Evolutionary conservation across 2,329 filamentous ascomycete genomes (phyloP).

Genomic region (Calonectria fujianensis): DNA sequence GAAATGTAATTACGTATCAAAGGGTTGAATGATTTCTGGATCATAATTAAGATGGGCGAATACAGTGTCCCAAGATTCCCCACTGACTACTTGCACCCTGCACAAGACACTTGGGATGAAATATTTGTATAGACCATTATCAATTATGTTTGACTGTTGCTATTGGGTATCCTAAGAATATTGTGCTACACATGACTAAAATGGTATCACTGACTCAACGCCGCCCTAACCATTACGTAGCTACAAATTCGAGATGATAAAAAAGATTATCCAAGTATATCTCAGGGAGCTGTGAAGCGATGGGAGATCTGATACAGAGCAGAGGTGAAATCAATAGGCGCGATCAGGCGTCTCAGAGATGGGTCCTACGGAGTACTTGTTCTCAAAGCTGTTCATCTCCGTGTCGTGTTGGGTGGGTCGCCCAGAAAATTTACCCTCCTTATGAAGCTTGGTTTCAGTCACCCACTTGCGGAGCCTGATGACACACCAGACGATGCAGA

Average conservation of each 20-base stretch:
- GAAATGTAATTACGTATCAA: conserved; percentile 31
- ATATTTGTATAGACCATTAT: conserved; percentile 5
- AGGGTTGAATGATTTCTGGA: conserved; percentile 23
- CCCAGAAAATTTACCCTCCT: conserved; percentile 64
- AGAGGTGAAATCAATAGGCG: conserved; percentile 33
- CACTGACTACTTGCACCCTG: background rate
- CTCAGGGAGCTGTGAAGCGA: background rate
- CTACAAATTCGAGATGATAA: background rate
- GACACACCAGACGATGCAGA: conserved; percentile 69
- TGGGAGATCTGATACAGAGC: background rate
- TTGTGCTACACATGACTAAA: conserved; percentile 39
- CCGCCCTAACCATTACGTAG: conserved; percentile 22
- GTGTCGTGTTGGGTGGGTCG: conserved; percentile 51
- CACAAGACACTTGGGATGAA: no score
- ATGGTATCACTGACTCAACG: conserved; percentile 31
- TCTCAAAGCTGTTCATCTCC: conserved; percentile 54
- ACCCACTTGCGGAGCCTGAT: conserved; percentile 71
- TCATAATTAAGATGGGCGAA: background rate
- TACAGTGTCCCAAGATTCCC: background rate
- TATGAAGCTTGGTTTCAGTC: conserved; percentile 67
- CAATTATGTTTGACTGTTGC: conserved; percentile 3
- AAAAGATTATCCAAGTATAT: background rate
- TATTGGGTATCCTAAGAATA: conserved; percentile 29
- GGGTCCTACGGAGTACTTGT: conserved; percentile 47
- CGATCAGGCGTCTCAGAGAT: conserved; percentile 47